A percentile compares a stretch with the other conserved stretches of the same genome.
phyloP scores from a whole-genome alignment of 2,329 filamentous ascomycete genomes.

The Fusarium sp. region DNA sequence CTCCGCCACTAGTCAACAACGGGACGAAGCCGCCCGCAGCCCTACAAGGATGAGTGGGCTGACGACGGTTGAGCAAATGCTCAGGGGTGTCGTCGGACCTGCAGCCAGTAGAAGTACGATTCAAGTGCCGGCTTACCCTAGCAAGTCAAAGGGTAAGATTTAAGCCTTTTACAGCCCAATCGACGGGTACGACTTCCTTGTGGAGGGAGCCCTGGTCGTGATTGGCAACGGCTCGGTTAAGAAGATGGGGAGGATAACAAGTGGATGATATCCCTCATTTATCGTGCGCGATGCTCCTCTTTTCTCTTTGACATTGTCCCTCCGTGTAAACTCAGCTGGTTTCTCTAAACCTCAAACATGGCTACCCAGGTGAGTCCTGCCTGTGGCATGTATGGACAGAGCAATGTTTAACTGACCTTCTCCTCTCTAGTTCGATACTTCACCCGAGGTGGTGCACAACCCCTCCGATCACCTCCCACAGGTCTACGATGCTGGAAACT shows the following conservation, averaged over 20 bases:
- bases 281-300: background rate
- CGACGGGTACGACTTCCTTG: background rate
- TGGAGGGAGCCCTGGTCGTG: background rate
- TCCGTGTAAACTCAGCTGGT: too few species aligned
- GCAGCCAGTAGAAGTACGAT: background rate
- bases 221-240: background rate
- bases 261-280: background rate
- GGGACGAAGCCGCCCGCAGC: background rate
- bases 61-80: background rate
- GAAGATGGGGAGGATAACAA: background rate
- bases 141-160: background rate
- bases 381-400: background rate
- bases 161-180: background rate
- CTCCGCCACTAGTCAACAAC: background rate
- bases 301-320: background rate
- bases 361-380: background rate
- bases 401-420: background rate
- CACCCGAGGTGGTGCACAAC: constrained; percentile 9
- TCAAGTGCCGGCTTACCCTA: constrained; percentile 1
- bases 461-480: constrained; percentile 1
- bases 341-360: background rate
- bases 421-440: background rate
- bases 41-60: constrained; percentile 3
- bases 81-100: background rate
- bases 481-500: background rate